A percentile compares a stretch with the other conserved stretches of the same genome.
phyloP scores from a whole-genome alignment of 345 rosid species.

The Lepidium aucheri region DNA sequence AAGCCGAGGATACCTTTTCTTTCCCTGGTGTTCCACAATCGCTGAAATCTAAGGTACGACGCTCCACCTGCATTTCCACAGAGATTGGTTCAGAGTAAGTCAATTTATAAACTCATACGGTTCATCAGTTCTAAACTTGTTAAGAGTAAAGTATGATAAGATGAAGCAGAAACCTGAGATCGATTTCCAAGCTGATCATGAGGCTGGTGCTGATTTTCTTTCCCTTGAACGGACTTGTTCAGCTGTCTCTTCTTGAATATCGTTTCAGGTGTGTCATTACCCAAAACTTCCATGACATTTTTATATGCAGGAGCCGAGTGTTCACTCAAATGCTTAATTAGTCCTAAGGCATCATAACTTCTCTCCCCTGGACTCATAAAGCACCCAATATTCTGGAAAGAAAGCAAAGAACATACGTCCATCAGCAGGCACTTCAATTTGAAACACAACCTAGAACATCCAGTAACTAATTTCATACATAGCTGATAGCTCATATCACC shows the following conservation, averaged over 20 bases:
- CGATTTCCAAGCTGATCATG: constrained; percentile 30
- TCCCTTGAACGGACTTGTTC: constrained; percentile 30
- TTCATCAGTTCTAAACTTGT: background rate
- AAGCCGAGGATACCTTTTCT: constrained; percentile 39
- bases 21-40: constrained; percentile 86
- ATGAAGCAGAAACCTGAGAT: constrained; percentile 43
- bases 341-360: constrained; percentile 86
- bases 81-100: background rate
- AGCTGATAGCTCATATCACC: constrained; percentile 35
- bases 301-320: constrained; percentile 83
- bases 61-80: constrained; percentile 56
- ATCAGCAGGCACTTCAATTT: background rate
- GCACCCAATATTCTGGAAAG: constrained; percentile 75
- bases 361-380: constrained; percentile 81
- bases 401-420: background rate
- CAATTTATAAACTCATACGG: too few relatives aligned
- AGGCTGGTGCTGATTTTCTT: constrained; percentile 30
- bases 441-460: background rate
- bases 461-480: background rate
- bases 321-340: constrained; percentile 87
- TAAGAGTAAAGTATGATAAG: constrained; percentile 1
- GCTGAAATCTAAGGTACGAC: constrained; percentile 83
- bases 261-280: constrained; percentile 63
- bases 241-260: constrained; percentile 36
- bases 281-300: constrained; percentile 84